Percentiles rank a stretch among this genome's conserved stretches.
These are phyloP conservation scores for Gliomastix tumulicola DNA, from an alignment of 2,329 filamentous ascomycete species.

Conservation along the genomic window DNA sequence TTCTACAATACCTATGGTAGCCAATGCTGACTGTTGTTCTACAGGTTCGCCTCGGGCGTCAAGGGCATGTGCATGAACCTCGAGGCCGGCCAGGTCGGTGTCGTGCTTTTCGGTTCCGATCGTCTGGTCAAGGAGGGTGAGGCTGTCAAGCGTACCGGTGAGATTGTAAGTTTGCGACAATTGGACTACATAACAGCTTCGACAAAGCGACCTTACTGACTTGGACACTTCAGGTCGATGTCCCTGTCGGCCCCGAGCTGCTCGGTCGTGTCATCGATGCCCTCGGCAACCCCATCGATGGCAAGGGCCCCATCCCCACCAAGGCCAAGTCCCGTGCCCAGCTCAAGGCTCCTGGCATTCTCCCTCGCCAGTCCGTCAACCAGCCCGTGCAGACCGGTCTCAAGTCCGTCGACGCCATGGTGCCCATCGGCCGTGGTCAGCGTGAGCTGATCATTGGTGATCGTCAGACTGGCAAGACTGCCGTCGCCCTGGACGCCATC, in stretches of 20 bases:
- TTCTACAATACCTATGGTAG: conserved; percentile 10
- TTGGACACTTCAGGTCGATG: conserved; percentile 66
- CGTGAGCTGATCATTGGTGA: conserved; percentile 99
- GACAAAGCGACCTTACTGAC: conserved; percentile 13
- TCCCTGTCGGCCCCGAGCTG: conserved; percentile 86
- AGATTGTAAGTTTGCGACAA: conserved; percentile 71
- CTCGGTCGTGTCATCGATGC: conserved; percentile 98
- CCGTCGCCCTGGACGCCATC: conserved; percentile 94
- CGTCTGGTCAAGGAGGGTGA: conserved; percentile 99
- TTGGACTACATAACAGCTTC: conserved; percentile 1
- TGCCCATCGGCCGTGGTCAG: conserved; percentile 98
- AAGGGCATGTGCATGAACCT: conserved; percentile 99
- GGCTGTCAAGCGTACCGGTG: conserved; percentile 98
- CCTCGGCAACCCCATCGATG: conserved; percentile 98
- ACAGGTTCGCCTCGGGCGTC: conserved; percentile 96
- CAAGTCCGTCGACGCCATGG: conserved; percentile 99
- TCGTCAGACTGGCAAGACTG: conserved; percentile 99
- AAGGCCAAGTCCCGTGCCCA: conserved; percentile 91
- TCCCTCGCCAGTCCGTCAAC: conserved; percentile 94
- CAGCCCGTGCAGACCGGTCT: conserved; percentile 99
- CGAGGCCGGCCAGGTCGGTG: conserved; percentile 99
- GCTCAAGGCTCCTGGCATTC: conserved; percentile 97
- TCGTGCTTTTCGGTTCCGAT: conserved; percentile 99
- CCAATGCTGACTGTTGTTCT: too few relatives aligned
- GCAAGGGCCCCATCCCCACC: conserved; percentile 95